Percentiles rank a stretch among this genome's conserved stretches.
phyloP scores from a whole-genome alignment of 2,329 filamentous ascomycete genomes.

The Didymella segeticola region DNA sequence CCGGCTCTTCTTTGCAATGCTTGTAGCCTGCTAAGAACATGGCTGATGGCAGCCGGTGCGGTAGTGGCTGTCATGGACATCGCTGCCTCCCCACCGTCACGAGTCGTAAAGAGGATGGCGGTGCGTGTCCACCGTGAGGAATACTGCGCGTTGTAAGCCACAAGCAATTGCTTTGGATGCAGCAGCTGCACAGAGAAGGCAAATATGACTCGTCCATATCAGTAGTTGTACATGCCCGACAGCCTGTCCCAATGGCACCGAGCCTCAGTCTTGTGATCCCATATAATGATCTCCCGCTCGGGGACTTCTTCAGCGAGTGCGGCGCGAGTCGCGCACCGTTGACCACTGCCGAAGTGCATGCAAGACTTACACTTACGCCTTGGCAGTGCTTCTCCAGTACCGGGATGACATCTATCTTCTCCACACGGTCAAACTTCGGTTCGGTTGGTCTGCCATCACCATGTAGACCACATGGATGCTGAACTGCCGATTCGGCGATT shows the following conservation, averaged over 20 bases:
- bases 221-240: not conserved
- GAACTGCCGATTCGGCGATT: slow-evolving; percentile 12
- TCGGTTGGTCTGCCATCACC: slow-evolving; percentile 7
- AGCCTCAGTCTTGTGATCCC: not conserved
- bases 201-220: not conserved
- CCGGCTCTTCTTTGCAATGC: slow-evolving; percentile 9
- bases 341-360: slow-evolving; percentile 16
- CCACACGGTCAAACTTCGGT: slow-evolving; percentile 35
- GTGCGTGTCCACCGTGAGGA: not conserved
- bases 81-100: slow-evolving; percentile 7
- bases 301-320: not conserved
- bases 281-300: not conserved
- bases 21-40: slow-evolving; percentile 2
- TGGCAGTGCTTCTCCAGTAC: slow-evolving; percentile 27
- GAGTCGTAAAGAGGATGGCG: slow-evolving; percentile 7
- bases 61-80: slow-evolving; percentile 10
- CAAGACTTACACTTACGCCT: slow-evolving; percentile 26
- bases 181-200: not conserved
- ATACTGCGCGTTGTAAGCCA: not conserved
- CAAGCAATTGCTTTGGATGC: not conserved
- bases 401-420: slow-evolving; percentile 25
- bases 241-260: not conserved
- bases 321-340: slow-evolving; percentile 6
- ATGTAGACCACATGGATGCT: not conserved
- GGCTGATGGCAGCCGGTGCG: not conserved